These are phyloP conservation scores for Eucalyptus grandis DNA, from an alignment of 345 rosid genomes.

Conservation along the genomic window DNA sequence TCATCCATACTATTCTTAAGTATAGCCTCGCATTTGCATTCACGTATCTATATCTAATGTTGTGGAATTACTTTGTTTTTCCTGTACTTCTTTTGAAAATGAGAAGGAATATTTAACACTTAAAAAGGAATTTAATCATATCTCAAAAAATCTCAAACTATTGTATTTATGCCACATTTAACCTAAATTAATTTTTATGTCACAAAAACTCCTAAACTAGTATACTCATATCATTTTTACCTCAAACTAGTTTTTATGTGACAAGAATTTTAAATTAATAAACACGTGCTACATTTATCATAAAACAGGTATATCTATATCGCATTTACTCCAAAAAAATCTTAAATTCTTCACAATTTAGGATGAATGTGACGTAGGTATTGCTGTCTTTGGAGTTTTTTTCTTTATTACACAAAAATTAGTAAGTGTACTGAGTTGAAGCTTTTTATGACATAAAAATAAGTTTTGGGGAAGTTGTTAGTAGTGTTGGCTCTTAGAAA, in stretches of 20 bases:
- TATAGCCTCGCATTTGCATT: not conserved
- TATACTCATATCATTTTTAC: too few species aligned
- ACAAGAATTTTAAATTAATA: not conserved
- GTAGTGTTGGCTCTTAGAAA: not conserved
- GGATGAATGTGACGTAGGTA: not conserved
- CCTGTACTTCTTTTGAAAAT: not conserved
- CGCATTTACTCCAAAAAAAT: not conserved
- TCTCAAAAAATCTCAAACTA: not conserved
- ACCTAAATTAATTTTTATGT: not conserved
- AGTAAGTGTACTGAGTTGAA: not conserved
- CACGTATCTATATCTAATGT: not conserved
- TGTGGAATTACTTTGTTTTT: not conserved
- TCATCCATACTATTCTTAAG: not conserved
- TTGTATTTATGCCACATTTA: not conserved
- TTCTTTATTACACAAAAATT: too few species aligned
- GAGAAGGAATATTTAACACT: not conserved
- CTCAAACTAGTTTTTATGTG: not conserved
- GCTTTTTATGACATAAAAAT: not conserved
- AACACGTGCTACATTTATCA: rapidly evolving
- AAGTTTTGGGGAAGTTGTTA: not conserved
- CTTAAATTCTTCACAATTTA: not conserved
- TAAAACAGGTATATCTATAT: rapidly evolving
- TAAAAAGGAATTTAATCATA: not conserved
- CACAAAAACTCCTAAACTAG: not conserved
- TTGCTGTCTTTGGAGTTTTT: too few species aligned